A percentile compares a stretch with the other conserved stretches of the same genome.
Conservation (phyloP, 257 asterid genomes). For the Ilex aquifolium region DNA sequence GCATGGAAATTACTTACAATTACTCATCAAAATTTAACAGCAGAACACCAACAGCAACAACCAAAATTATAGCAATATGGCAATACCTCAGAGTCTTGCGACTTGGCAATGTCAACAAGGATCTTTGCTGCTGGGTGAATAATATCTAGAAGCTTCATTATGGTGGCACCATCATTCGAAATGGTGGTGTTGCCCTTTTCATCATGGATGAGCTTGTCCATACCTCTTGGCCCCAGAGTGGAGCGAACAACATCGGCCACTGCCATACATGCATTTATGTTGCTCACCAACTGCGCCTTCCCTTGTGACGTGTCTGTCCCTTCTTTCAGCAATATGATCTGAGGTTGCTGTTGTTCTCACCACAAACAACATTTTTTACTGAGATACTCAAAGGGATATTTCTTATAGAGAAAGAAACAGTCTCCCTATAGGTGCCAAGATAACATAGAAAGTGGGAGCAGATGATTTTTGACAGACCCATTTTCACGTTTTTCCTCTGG, state of each 20-base stretch:
- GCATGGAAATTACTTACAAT: too few species aligned
- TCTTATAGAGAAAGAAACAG: background rate
- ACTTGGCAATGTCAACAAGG: constrained; percentile 96
- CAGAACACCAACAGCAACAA: background rate
- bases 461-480: too few species aligned
- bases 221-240: constrained; percentile 98
- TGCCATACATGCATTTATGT: constrained; percentile 89
- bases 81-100: constrained; percentile 95
- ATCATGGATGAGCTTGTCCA: constrained; percentile 98
- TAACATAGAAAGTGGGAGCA: background rate
- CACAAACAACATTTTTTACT: constrained; percentile 1
- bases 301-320: constrained; percentile 99
- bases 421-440: background rate
- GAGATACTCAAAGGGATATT: background rate
- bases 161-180: constrained; percentile 98
- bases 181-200: constrained; percentile 98
- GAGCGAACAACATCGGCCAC: constrained; percentile 85
- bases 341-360: constrained; percentile 80
- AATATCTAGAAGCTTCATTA: constrained; percentile 98
- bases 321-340: constrained; percentile 91
- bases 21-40: background rate
- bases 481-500: too few species aligned
- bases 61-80: background rate
- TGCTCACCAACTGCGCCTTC: constrained; percentile 87
- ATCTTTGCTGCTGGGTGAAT: constrained; percentile 97